Base-by-base conservation (phyloP, 352 stramenopile genomes). In the Phytophthora crassamura region DNA sequence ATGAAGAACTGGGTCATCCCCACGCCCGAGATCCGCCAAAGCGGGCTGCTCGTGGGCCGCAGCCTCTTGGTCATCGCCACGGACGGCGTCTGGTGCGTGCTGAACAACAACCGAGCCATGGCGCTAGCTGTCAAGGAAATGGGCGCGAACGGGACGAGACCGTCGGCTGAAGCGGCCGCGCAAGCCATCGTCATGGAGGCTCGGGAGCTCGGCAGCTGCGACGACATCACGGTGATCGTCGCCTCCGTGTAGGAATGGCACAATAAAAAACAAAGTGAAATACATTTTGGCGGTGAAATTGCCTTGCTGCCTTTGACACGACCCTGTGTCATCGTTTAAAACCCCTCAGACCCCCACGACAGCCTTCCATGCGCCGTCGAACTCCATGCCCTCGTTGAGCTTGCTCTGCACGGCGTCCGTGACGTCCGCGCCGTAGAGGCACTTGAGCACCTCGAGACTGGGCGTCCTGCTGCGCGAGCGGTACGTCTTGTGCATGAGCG, bases 1-100 rank as follows among this genome's bases (percentile, higher is more conserved):
- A 93, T 94, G 86, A 66, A 79, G 36, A 78, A 84, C 47, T 93
- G 82, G 84, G 83, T 93, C 32, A 86, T 94, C 35, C 58, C 84
- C 14, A 89, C 79, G 33, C 84, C 84, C 6, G 83, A 93, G 65
- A 81, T 94, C 48, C 71, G 65, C 14, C 67, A 79, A 52, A 75
- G 66, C 20, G 69, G 71, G 39, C 53, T 94, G 46, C 51, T 73
- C 9, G 49, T 88, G 15, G 74, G 74, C 12, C 73, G 67, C 34
- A 89, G 63, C 43, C 77, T 77, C 18, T 57, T 92, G 16, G 59
- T 94, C 10, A 69, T 94, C 7, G 86, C 86, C 22, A 94, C 82
- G 1, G 86, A 94, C 64, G 83, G 86, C 58, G 78, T 94, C 32
- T 94, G 86, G 84, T 72, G 72, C 34, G 86, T 88, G 33, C 54